phyloP scores from a whole-genome alignment of 345 rosid genomes.

The Trapa incisa region DNA sequence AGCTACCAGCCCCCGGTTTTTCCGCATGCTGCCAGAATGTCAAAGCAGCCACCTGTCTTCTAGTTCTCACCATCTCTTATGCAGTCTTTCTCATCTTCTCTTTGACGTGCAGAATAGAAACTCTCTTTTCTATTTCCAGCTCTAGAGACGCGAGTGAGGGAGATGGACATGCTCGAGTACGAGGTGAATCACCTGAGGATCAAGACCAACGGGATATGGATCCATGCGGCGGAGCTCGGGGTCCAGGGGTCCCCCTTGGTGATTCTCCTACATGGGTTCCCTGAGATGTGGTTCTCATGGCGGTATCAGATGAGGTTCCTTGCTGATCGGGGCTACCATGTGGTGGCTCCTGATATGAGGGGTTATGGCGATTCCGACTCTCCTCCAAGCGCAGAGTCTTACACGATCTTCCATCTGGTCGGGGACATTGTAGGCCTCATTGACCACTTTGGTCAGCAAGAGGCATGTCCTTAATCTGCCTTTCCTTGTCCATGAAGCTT shows the following conservation, averaged over 20 bases:
- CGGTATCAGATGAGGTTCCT: slow-evolving; percentile 49
- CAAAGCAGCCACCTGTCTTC: slow-evolving; percentile 7
- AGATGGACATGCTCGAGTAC: slow-evolving; percentile 3
- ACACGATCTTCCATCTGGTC: slow-evolving; percentile 39
- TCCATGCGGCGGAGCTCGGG: slow-evolving; percentile 50
- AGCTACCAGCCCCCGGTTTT: no score
- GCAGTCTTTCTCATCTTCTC: not conserved
- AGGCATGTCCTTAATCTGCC: slow-evolving; percentile 18
- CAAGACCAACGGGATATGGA: slow-evolving; percentile 36
- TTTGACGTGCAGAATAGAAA: not conserved
- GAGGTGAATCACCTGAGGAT: slow-evolving; percentile 30
- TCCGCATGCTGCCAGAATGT: not conserved
- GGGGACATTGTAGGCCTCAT: slow-evolving; percentile 44
- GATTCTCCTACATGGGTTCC: slow-evolving; percentile 59
- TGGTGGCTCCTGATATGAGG: slow-evolving; percentile 56
- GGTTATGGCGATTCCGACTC: slow-evolving; percentile 54
- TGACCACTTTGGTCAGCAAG: slow-evolving; percentile 32
- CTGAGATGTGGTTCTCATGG: slow-evolving; percentile 70
- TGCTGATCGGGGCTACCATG: slow-evolving; percentile 47
- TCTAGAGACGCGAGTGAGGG: not conserved
- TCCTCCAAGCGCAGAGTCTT: slow-evolving; percentile 31
- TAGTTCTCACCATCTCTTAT: not conserved
- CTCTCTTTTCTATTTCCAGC: not conserved
- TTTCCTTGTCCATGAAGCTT: not conserved
- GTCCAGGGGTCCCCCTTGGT: slow-evolving; percentile 31